Evolutionary conservation across 2,329 filamentous ascomycete species (phyloP).

Genomic region (Fusarium vanettenii): DNA sequence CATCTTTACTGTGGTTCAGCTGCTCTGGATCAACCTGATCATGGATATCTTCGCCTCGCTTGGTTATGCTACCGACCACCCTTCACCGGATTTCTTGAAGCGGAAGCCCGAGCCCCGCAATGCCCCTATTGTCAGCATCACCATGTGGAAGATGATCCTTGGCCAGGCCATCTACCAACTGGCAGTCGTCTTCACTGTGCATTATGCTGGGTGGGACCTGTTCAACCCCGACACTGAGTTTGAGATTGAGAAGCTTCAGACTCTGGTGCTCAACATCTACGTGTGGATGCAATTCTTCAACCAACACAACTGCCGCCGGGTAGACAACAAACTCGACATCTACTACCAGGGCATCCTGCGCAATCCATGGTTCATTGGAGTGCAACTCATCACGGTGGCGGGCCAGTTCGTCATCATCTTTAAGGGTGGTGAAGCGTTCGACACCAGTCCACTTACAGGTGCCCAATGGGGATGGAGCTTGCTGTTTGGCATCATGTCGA

Average conservation of each 20-base stretch:
- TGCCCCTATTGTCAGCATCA: slow-evolving; percentile 75
- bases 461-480: slow-evolving; percentile 78
- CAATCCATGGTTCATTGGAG: slow-evolving; percentile 82
- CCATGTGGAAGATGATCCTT: slow-evolving; percentile 75
- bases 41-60: slow-evolving; percentile 77
- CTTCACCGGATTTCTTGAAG: slow-evolving; percentile 66
- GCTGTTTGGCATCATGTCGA: slow-evolving; percentile 72
- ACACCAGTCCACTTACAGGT: slow-evolving; percentile 69
- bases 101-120: slow-evolving; percentile 69
- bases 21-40: slow-evolving; percentile 77
- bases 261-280: slow-evolving; percentile 86
- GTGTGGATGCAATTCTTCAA: slow-evolving; percentile 95
- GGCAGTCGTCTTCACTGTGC: slow-evolving; percentile 66
- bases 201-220: slow-evolving; percentile 70
- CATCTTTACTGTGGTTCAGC: slow-evolving; percentile 73
- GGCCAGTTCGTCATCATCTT: slow-evolving; percentile 80
- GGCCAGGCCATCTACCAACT: slow-evolving; percentile 72
- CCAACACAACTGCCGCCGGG: slow-evolving; percentile 80
- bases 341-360: slow-evolving; percentile 77
- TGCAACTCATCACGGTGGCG: slow-evolving; percentile 73
- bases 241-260: slow-evolving; percentile 58
- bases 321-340: slow-evolving; percentile 87
- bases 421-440: slow-evolving; percentile 75
- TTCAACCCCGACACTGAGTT: slow-evolving; percentile 61
- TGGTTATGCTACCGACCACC: slow-evolving; percentile 72